Percentiles rank a stretch among this genome's conserved stretches.
phyloP scores from a whole-genome alignment of 306 rosid species.

The Vigna angularis region DNA sequence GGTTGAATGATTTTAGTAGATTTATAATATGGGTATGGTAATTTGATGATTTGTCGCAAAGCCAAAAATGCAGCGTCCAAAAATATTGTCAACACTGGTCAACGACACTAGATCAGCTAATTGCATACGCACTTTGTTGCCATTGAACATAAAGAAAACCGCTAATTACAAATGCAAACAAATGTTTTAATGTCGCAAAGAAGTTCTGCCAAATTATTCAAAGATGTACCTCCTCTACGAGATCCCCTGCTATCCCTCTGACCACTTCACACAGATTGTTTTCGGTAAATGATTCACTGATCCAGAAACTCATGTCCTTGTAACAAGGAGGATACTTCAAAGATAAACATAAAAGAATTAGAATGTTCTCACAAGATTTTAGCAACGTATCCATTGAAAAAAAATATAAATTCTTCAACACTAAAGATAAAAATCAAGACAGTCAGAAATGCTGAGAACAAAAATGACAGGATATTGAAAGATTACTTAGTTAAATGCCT shows the following conservation, averaged over 20 bases:
- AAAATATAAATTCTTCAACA: conserved; percentile 13
- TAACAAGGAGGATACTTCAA: conserved; percentile 94
- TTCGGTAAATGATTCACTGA: conserved; percentile 85
- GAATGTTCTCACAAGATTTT: conserved; percentile 20
- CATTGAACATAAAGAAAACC: conserved; percentile 30
- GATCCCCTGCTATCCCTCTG: conserved; percentile 93
- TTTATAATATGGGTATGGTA: no score
- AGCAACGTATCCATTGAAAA: background rate
- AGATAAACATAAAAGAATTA: conserved; percentile 38
- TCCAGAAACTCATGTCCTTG: conserved; percentile 97
- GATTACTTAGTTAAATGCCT: conserved; percentile 21
- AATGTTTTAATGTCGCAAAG: background rate
- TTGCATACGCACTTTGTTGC: background rate
- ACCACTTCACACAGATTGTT: conserved; percentile 98
- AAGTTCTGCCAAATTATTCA: conserved; percentile 9
- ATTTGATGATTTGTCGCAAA: no score
- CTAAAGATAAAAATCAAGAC: conserved; percentile 6
- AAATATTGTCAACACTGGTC: background rate
- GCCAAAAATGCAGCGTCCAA: background rate
- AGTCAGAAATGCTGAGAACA: conserved; percentile 13
- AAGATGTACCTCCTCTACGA: conserved; percentile 91
- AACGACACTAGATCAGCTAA: background rate
- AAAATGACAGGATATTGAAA: background rate
- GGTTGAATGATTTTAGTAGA: no score
- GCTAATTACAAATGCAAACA: conserved; percentile 6